Evolutionary conservation across 305 asterid species (phyloP).

Genomic region (Ruellia speciosa): DNA sequence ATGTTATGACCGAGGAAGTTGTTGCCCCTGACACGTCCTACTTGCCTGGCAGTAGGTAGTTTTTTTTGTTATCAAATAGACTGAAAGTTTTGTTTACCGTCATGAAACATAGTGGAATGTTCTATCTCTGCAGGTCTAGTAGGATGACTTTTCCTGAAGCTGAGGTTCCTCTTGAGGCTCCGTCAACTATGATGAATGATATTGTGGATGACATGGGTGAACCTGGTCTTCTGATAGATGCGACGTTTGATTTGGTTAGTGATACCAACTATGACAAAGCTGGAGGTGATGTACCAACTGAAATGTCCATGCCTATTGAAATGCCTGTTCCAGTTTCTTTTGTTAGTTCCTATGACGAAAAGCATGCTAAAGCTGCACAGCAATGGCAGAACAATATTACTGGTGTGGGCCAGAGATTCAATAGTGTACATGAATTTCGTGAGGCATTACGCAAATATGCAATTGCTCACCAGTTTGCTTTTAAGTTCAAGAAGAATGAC

Average conservation of each 20-base stretch:
- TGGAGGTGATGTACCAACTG: slow-evolving; percentile 32
- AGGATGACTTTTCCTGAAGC: slow-evolving; percentile 80
- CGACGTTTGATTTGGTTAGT: slow-evolving; percentile 61
- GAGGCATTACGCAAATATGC: slow-evolving; percentile 87
- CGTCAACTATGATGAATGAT: slow-evolving; percentile 44
- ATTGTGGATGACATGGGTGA: slow-evolving; percentile 55
- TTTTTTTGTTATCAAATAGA: slow-evolving; percentile 28
- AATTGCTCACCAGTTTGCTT: slow-evolving; percentile 86
- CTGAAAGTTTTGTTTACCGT: slow-evolving; percentile 17
- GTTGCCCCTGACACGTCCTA: slow-evolving; percentile 62
- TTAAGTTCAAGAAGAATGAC: slow-evolving; percentile 91
- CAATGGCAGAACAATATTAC: slow-evolving; percentile 87
- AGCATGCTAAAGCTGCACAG: slow-evolving; percentile 67
- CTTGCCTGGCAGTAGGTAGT: slow-evolving; percentile 94
- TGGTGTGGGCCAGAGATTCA: slow-evolving; percentile 95
- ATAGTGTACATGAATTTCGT: slow-evolving; percentile 89
- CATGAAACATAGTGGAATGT: slow-evolving; percentile 27
- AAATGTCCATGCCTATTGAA: slow-evolving; percentile 24
- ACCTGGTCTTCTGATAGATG: slow-evolving; percentile 48
- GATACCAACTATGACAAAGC: slow-evolving; percentile 51
- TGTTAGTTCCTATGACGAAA: slow-evolving; percentile 46
- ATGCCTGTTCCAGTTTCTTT: slow-evolving; percentile 46
- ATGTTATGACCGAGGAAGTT: slow-evolving; percentile 60
- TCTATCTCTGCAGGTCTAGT: slow-evolving; percentile 77
- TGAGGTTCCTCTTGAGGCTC: slow-evolving; percentile 47